Evolutionary conservation across 495 filamentous ascomycete genomes (phyloP).

Genomic region (Xylaria nigripes): DNA sequence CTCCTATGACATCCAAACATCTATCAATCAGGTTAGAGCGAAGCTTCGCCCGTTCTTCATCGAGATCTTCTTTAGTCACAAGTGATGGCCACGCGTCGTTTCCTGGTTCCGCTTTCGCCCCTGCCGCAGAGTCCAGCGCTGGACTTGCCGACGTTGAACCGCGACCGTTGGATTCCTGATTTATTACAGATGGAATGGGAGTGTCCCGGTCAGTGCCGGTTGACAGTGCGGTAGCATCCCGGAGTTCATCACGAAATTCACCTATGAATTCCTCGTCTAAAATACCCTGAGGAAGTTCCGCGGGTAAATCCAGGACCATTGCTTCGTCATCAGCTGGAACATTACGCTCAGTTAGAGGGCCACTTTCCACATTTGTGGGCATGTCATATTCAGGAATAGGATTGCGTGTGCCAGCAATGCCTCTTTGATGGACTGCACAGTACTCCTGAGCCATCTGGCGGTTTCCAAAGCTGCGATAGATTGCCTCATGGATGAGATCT

Average conservation of each 20-base stretch:
- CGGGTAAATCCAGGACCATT: constrained; percentile 24
- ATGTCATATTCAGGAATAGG: constrained; percentile 57
- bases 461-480: constrained; percentile 72
- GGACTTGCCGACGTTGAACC: constrained; percentile 16
- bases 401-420: constrained; percentile 41
- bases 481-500: constrained; percentile 63
- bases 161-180: constrained; percentile 5
- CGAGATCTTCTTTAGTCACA: constrained; percentile 71
- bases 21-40: constrained; percentile 76
- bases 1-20: constrained; percentile 79
- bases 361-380: constrained; percentile 19
- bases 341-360: constrained; percentile 9
- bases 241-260: constrained; percentile 15
- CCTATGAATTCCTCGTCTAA: constrained; percentile 22
- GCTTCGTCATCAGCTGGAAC: constrained; percentile 15
- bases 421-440: constrained; percentile 49
- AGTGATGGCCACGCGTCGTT: not conserved
- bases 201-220: constrained; percentile 14
- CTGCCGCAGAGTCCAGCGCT: constrained; percentile 15
- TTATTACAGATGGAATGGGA: constrained; percentile 7
- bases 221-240: constrained; percentile 11
- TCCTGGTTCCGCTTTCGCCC: constrained; percentile 6
- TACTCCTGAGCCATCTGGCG: constrained; percentile 58
- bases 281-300: constrained; percentile 9
- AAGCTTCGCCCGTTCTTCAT: constrained; percentile 63